A percentile compares a stretch with the other conserved stretches of the same genome.
phyloP scores from a whole-genome alignment of 257 asterid species.

The Plantago major region DNA sequence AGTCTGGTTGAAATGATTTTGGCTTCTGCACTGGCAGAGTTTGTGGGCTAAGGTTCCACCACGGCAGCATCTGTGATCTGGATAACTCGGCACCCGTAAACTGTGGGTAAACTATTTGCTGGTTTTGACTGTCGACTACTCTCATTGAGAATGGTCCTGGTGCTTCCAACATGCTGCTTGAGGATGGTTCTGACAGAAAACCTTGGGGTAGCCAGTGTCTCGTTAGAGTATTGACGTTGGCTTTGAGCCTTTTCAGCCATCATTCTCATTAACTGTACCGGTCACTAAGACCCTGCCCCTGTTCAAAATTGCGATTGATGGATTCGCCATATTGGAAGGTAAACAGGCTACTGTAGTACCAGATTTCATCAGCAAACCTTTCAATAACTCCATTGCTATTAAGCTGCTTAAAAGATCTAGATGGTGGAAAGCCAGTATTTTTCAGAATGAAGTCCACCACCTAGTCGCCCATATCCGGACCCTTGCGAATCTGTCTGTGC shows the following conservation, averaged over 20 bases:
- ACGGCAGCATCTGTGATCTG: slow-evolving; percentile 68
- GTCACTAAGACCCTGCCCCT: slow-evolving; percentile 60
- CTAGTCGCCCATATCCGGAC: slow-evolving; percentile 40
- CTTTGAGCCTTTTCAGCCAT: slow-evolving; percentile 51
- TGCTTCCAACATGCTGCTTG: slow-evolving; percentile 27
- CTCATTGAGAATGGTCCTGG: slow-evolving; percentile 50
- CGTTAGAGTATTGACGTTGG: slow-evolving; percentile 47
- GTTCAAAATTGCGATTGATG: slow-evolving; percentile 24
- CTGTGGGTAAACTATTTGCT: slow-evolving; percentile 54
- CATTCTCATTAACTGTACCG: slow-evolving; percentile 70
- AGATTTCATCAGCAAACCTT: slow-evolving; percentile 42
- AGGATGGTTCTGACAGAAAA: slow-evolving; percentile 27
- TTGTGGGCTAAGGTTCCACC: slow-evolving; percentile 54
- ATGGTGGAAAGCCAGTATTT: slow-evolving; percentile 34
- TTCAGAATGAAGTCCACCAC: slow-evolving; percentile 35
- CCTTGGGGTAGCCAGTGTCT: slow-evolving; percentile 24
- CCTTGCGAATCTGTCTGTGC: slow-evolving; percentile 35
- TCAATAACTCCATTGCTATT: slow-evolving; percentile 33
- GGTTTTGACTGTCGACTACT: slow-evolving; percentile 53
- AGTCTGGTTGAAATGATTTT: slow-evolving; percentile 81
- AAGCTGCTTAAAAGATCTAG: slow-evolving; percentile 53
- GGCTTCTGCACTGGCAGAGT: slow-evolving; percentile 61
- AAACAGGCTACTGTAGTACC: slow-evolving; percentile 1
- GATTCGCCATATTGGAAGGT: slow-evolving; percentile 33
- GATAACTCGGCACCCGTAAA: slow-evolving; percentile 66